phyloP scores from a whole-genome alignment of 768 basidiomycete genomes.

The Collybia nuda region DNA sequence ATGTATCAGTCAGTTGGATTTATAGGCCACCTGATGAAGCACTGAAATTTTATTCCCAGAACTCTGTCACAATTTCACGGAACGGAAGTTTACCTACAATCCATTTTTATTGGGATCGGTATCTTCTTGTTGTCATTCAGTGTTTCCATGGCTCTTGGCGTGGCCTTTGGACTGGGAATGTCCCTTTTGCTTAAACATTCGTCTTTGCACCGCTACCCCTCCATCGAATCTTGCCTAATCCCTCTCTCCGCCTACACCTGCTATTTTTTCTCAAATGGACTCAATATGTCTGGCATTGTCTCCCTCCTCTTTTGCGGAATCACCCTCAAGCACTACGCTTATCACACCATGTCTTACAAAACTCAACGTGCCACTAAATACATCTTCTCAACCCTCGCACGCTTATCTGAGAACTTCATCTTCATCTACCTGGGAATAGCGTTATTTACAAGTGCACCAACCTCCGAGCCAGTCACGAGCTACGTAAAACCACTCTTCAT shows the following conservation, averaged over 20 bases:
- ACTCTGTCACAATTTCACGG: conserved; percentile 93
- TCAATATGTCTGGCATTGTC: conserved; percentile 94
- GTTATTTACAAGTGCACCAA: conserved; percentile 89
- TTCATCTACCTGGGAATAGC: conserved; percentile 98
- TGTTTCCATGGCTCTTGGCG: conserved; percentile 92
- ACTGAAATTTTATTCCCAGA: conserved; percentile 36
- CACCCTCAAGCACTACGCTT: conserved; percentile 99
- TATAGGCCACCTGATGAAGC: not conserved
- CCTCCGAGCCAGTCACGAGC: conserved; percentile 70
- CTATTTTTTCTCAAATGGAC: conserved; percentile 98
- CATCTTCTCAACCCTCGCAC: conserved; percentile 92
- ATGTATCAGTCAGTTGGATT: conserved; percentile 91
- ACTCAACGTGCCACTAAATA: conserved; percentile 95
- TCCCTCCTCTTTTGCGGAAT: conserved; percentile 98
- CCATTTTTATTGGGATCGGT: conserved; percentile 94
- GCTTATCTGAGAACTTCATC: conserved; percentile 97
- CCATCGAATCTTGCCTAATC: conserved; percentile 96
- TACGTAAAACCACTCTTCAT: conserved; percentile 97
- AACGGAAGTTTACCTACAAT: conserved; percentile 79
- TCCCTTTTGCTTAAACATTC: conserved; percentile 95
- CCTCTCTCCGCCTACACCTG: conserved; percentile 93
- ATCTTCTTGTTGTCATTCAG: conserved; percentile 96
- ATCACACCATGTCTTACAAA: conserved; percentile 96
- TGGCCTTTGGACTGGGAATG: conserved; percentile 86
- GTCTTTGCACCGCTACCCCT: conserved; percentile 80